Evolutionary conservation across 2,329 filamentous ascomycete genomes (phyloP), one percentile per base, ranked within the genome.

Genomic region (Colletotrichum karsti): DNA sequence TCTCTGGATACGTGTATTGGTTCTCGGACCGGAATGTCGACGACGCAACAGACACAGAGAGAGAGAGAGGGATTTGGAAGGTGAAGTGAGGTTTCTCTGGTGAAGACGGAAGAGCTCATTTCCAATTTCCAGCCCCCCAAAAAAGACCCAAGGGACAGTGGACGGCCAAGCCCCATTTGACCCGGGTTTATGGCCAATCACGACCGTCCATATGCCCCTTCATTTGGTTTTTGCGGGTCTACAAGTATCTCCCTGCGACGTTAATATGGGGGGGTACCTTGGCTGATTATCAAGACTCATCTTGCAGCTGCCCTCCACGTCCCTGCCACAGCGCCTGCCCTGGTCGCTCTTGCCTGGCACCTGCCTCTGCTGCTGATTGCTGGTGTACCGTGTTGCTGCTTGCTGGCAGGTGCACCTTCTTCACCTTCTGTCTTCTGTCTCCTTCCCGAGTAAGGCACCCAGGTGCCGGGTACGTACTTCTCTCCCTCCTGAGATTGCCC

Each of bases 121-220:
- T 62, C 57, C 57, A 54, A 66, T 62, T 62, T 66, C 63, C 57
- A 54, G 48, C 48, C 35, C 42, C 48, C n/a, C 42, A 42, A 53
- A 58, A 56, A 57, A 42, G 28, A 55, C 33, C 37, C 37, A 56
- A 35, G 39, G 56, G 30, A 18, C 7, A 44, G 58, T 56, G 50
- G 51, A 28, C 60, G 50, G 39, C 59, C 59, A 57, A 63, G 63
- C 63, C 59, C 26, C 35, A 20, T 63, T 63, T 26, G 51, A 58
- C 51, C 28, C 35, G 28, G 53, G 37, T 26, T 20, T 28, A 28
- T 15, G 37, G n/a, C 64, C 64, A 67, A 33, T 67, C 51, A 67
- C 7, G 24, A 10, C 6, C 30, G 20, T 15, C 22, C 7, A 26
- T 39, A 24, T 18, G 7, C 3, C 22, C 48, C 26, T 63, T 63